phyloP scores from a whole-genome alignment of 2,329 filamentous ascomycete genomes.

The Aspergillus pseudoterreus region DNA sequence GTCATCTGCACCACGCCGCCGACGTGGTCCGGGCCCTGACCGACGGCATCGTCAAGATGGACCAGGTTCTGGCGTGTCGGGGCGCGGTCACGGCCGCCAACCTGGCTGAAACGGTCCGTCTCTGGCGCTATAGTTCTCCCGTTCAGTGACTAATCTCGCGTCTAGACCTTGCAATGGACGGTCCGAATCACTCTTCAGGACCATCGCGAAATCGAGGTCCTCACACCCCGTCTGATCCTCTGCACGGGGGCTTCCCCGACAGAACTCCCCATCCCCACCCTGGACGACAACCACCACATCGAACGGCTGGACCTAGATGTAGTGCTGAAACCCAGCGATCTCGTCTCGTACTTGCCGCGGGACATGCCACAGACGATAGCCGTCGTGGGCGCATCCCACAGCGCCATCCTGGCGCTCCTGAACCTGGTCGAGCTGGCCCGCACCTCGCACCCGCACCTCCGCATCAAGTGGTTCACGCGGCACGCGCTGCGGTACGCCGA shows the following conservation, averaged over 20 bases:
- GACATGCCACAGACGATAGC: slow-evolving; percentile 44
- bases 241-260: slow-evolving; percentile 58
- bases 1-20: slow-evolving; percentile 55
- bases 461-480: slow-evolving; percentile 61
- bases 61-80: slow-evolving; percentile 31
- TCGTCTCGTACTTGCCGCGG: slow-evolving; percentile 41
- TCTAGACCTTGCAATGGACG: slow-evolving; percentile 30
- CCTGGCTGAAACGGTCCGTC: slow-evolving; percentile 26
- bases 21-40: slow-evolving; percentile 52
- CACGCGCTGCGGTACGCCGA: slow-evolving; percentile 59
- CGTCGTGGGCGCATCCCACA: slow-evolving; percentile 61
- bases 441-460: slow-evolving; percentile 51
- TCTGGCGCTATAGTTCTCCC: neutral
- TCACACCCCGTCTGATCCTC: slow-evolving; percentile 50
- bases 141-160: slow-evolving; percentile 12
- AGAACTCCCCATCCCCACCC: slow-evolving; percentile 41
- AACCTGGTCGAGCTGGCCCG: slow-evolving; percentile 56
- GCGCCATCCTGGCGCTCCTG: slow-evolving; percentile 59
- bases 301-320: slow-evolving; percentile 52
- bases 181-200: slow-evolving; percentile 28
- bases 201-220: slow-evolving; percentile 27
- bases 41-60: slow-evolving; percentile 35
- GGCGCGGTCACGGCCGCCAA: slow-evolving; percentile 35
- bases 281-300: slow-evolving; percentile 30
- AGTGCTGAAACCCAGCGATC: slow-evolving; percentile 52